Base-by-base conservation (phyloP, 1,139 yeast species). In the Sugiyamaella xylanicola region DNA sequence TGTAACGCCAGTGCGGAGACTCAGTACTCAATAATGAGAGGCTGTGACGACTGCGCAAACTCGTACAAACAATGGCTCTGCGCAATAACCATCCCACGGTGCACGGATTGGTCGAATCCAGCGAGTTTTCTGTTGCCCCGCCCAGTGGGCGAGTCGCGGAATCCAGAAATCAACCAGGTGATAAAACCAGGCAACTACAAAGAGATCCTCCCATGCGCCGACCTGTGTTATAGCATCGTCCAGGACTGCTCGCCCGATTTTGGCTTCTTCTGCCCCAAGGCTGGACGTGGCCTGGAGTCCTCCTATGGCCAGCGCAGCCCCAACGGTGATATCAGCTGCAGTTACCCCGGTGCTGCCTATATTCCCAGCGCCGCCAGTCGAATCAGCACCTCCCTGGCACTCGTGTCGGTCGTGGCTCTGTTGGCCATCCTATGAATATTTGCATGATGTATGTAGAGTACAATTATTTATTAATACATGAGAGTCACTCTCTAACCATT, bases 61-160 rank as follows among this genome's bases (percentile, higher is more conserved):
- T 78, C 93, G 1, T 93, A 93, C 69, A 85, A 83, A 65, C 79
- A 86, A 65, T 93, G 99, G 99, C 77, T 93, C 17, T 93, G 99
- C 72, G 80, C 96, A 0, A 90, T 89, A 3, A 77, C 91, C 0
- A 87, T 93, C n/a, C 98, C 99, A 0, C 75, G 98, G 36, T 93
- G 99, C 65, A 77, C 86, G 0, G 78, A 75, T 54, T 68, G 71
- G 68, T 75, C 87, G 0, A 67, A 70, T 0, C 69, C 79, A 29
- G 69, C 76, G 4, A 66, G 78, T 0, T 84, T 81, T 15, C 82
- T 83, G 66, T 69, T 71, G 29, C 62, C 67, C 29, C 77, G 96
- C 37, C 71, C 73, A 2, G 72, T 72, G 1, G 78, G 78, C n/a
- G 70, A 75, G 5, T 84, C 89, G 7, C 77, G 99, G 57, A 89